Evolutionary conservation across 805 yeast species (phyloP), one percentile per base, ranked within the genome.

Genomic region (Lipomyces starkeyi): DNA sequence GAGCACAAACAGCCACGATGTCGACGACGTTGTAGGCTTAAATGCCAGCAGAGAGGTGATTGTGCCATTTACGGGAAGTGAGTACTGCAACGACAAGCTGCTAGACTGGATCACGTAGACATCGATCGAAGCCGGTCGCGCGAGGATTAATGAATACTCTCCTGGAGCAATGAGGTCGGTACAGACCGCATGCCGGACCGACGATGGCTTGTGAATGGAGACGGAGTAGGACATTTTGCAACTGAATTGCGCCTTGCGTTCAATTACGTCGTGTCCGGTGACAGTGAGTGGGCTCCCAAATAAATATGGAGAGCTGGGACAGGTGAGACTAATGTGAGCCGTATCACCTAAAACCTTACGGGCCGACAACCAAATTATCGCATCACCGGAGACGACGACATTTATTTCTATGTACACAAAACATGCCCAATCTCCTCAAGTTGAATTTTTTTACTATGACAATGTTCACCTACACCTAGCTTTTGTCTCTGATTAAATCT

Each of bases 161-260:
- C 63, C 68, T 2, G 65, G 53, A 25, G 17, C 59, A 27, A 64
- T 61, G 7, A 69, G 29, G 54, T 69, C 67, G n/a, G 72, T 62
- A 47, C 71, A 69, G 37, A 67, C 65, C 9, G 73, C 67, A 27
- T 70, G 63, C 32, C 73, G 59, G 32, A 71, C 71, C 29, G 73
- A 71, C 6, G 73, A 66, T 9, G 70, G 71, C 67, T 64, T 64
- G 61, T 70, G 71, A 6, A 71, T 29, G 43, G 70, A 57, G 20
- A 67, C 70, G 17, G 71, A 60, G 58, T 71, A 71, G 49, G 71
- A 70, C 73, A 71, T 71, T n/a, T 37, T 4, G 29, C 56, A 29
- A 22, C 56, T 22, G 22, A 17, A n/a, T 17, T n/a, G 49, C 11
- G 22, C 20, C 49, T n/a, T n/a, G 20, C 22, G 22, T 25, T n/a